phyloP scores from a whole-genome alignment of 1,284 basidiomycete genomes.

The Moesziomyces sp. region DNA sequence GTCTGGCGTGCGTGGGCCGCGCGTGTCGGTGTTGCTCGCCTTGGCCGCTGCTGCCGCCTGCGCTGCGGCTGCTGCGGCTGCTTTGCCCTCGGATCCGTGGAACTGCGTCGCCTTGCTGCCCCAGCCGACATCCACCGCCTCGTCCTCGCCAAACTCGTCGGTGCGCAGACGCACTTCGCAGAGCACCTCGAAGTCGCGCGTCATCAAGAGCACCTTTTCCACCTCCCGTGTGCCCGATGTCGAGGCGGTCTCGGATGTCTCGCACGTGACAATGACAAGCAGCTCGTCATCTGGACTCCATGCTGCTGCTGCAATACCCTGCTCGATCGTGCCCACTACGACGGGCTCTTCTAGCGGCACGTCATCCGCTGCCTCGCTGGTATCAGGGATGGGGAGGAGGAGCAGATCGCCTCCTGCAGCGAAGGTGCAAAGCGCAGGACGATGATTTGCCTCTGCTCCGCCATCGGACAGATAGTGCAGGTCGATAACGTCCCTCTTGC shows the following conservation, averaged over 20 bases:
- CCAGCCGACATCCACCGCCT: conserved; percentile 96
- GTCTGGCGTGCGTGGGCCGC: conserved; percentile 70
- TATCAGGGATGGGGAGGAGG: conserved; percentile 35
- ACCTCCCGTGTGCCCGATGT: conserved; percentile 23
- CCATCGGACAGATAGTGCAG: conserved; percentile 61
- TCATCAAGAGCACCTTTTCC: conserved; percentile 87
- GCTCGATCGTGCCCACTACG: conserved; percentile 79
- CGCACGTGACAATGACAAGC: conserved; percentile 73
- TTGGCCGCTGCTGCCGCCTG: conserved; percentile 70
- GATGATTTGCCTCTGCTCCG: conserved; percentile 46
- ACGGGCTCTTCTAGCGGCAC: conserved; percentile 30
- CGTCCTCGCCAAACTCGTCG: conserved; percentile 86
- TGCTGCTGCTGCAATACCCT: conserved; percentile 81
- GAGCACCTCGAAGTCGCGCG: conserved; percentile 85
- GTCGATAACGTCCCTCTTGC: conserved; percentile 34
- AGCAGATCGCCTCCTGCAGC: conserved; percentile 63
- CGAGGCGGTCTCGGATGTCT: conserved; percentile 25
- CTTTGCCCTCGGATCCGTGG: conserved; percentile 93
- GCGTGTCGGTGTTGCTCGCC: conserved; percentile 39
- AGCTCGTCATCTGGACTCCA: conserved; percentile 93
- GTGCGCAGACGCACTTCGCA: conserved; percentile 80
- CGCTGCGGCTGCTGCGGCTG: conserved; percentile 75
- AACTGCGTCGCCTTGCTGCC: conserved; percentile 97
- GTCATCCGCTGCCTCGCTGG: conserved; percentile 10
- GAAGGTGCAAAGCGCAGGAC: conserved; percentile 57